Conservation (phyloP, 345 rosid species). For the Melaleuca quinquenervia region DNA sequence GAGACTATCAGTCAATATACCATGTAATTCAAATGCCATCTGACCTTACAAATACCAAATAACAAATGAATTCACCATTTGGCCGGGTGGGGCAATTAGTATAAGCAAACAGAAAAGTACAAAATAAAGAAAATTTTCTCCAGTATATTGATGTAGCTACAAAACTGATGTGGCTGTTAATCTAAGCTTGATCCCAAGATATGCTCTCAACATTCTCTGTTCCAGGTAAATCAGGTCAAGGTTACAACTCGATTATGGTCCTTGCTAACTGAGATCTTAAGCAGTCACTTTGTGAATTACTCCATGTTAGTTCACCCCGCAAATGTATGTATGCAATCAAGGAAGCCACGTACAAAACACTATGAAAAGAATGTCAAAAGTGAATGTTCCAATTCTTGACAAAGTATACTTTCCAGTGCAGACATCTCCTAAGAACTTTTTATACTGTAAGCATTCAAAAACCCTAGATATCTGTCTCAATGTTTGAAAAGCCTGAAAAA, state of each 20-base stretch:
- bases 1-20: constrained; percentile 44
- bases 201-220: background rate
- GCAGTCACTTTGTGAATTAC: background rate
- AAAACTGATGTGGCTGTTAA: no score
- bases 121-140: background rate
- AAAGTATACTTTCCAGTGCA: background rate
- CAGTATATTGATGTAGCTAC: background rate
- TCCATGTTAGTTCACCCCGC: background rate
- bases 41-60: constrained; percentile 10
- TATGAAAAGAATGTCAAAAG: background rate
- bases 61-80: background rate
- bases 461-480: background rate
- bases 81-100: background rate
- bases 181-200: background rate
- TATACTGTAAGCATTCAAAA: background rate
- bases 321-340: background rate
- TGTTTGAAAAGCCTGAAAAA: background rate
- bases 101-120: background rate
- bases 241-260: background rate
- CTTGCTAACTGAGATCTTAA: background rate
- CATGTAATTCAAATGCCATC: constrained; percentile 92
- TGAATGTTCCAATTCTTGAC: background rate
- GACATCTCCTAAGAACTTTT: background rate
- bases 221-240: background rate
- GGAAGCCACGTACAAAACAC: background rate